phyloP scores from a whole-genome alignment of 2,329 filamentous ascomycete genomes.

The Alternaria atra region DNA sequence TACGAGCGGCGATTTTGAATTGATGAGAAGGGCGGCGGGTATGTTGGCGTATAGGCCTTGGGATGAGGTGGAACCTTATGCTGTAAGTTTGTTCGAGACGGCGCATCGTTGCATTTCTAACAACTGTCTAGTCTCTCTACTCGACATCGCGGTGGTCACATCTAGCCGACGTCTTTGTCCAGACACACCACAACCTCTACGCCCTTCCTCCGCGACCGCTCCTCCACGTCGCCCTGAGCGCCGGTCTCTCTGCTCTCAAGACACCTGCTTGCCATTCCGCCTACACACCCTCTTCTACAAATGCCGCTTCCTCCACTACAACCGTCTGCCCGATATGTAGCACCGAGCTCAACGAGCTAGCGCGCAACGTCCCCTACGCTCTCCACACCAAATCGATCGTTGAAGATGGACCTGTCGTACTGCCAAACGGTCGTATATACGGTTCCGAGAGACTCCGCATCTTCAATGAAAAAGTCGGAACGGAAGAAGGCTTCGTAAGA shows the following conservation, averaged over 20 bases:
- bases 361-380: constrained; percentile 88
- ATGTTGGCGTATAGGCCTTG: constrained; percentile 78
- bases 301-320: constrained; percentile 67
- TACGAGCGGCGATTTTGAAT: constrained; percentile 73
- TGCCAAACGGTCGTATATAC: constrained; percentile 89
- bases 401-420: constrained; percentile 82
- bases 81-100: constrained; percentile 52
- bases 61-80: constrained; percentile 68
- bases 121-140: constrained; percentile 71
- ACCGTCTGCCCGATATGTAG: constrained; percentile 95
- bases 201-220: constrained; percentile 83
- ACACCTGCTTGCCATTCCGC: constrained; percentile 89
- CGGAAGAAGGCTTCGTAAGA: constrained; percentile 72
- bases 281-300: constrained; percentile 64
- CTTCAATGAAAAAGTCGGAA: constrained; percentile 80
- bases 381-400: constrained; percentile 95
- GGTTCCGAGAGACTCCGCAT: constrained; percentile 76
- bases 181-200: constrained; percentile 86
- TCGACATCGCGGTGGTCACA: constrained; percentile 74
- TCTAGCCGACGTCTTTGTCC: constrained; percentile 81
- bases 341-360: constrained; percentile 91
- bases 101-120: constrained; percentile 23
- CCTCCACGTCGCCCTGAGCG: constrained; percentile 88
- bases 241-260: constrained; percentile 92
- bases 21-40: constrained; percentile 76